Base-by-base conservation (phyloP, 2,329 filamentous ascomycete genomes). In the Xylaria sp. region DNA sequence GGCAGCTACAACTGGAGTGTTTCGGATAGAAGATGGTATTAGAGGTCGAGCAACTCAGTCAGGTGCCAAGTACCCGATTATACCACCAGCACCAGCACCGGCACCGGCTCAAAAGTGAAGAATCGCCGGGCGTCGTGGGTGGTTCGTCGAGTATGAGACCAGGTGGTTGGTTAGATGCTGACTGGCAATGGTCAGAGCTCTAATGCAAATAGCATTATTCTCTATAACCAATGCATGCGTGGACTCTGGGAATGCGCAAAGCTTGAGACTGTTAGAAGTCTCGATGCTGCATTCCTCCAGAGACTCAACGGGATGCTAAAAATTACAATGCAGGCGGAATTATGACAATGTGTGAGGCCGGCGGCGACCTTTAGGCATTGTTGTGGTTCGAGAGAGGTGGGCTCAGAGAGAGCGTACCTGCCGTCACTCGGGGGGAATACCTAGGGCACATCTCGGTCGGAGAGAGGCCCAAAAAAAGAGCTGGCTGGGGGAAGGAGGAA, bases 381-480 rank as follows among this genome's bases (percentile, higher is more conserved):
- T 73, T 72, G 72, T 72, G 65, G 68, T 71, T 66, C 33, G 62
- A 59, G 56, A 68, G 67, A 66, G 63, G 63, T 63, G 69, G 69
- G 33, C 33, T 36, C 33, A 36, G 23, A 25, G 25, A 48, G n/a
- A 9, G n/a, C 7, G 46, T 48, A 20, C 46, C 18, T 58, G 41
- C 61, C 56, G 55, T 57, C 55, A 10, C 36, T 41, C 36, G 23
- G 20, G 55, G 55, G 55, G 55, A 9, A 31, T n/a, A n/a, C n/a
- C 23, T 60, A 71, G 55, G 36, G 63, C 56, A 60, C 55, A 59
- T 57, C 61, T 62, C 33, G 64, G 33, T 36, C 33, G 57, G 51
- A 25, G 46, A 28, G 51, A 61, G 33, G 62, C 57, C 57, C 57
- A 63, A 62, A 72, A 70, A 70, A 64, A 72, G 70, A 66, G 66